phyloP scores from a whole-genome alignment of 176 grass and related monocot genomes.

The Triticum turgidum region DNA sequence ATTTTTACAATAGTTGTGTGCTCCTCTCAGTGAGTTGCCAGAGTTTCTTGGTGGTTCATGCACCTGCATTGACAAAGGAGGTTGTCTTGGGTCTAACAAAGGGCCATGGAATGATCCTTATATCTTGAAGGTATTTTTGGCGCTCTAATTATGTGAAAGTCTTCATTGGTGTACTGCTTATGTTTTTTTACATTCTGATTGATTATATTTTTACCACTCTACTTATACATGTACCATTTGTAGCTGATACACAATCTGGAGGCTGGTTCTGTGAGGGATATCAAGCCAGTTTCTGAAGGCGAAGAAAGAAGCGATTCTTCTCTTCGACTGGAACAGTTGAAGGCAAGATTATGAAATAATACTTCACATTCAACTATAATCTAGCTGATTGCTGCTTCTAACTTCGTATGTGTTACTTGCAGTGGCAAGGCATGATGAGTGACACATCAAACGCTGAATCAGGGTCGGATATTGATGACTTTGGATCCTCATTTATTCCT shows the following conservation, averaged over 20 bases:
- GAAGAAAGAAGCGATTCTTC: conserved; percentile 49
- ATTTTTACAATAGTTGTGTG: conserved; percentile 26
- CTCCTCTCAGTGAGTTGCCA: conserved; percentile 81
- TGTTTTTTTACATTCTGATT: not conserved
- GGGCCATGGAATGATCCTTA: conserved; percentile 94
- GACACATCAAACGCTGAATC: conserved; percentile 70
- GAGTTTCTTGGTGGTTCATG: conserved; percentile 95
- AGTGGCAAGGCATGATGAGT: conserved; percentile 61
- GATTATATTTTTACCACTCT: not conserved
- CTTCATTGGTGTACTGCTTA: not conserved
- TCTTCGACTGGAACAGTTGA: conserved; percentile 42
- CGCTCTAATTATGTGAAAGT: not conserved
- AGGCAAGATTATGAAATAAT: conserved; percentile 41
- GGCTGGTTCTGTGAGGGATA: conserved; percentile 52
- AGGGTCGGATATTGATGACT: conserved; percentile 67
- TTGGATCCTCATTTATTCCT: conserved; percentile 32
- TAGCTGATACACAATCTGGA: conserved; percentile 70
- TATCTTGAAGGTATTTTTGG: conserved; percentile 65
- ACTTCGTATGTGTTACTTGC: not conserved
- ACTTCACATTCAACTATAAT: not conserved
- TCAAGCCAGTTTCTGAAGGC: conserved; percentile 49
- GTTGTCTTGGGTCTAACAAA: conserved; percentile 89
- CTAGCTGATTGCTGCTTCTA: not conserved
- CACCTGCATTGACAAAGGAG: conserved; percentile 72
- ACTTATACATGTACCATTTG: conserved; percentile 18